Conservation (phyloP, 257 asterid species). For the Gynochthodes officinalis region DNA sequence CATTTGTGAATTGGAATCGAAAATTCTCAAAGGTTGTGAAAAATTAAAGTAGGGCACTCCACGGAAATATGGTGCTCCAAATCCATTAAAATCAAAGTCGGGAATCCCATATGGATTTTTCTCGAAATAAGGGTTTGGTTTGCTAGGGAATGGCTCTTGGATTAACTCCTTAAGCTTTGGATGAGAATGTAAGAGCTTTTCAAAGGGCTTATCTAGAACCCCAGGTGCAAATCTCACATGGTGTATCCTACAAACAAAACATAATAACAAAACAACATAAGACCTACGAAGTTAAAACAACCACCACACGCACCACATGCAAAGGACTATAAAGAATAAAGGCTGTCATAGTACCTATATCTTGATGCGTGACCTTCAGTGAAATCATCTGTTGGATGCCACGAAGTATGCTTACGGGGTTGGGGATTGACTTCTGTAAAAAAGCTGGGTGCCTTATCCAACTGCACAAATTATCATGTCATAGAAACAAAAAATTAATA, state of each 20-base stretch:
- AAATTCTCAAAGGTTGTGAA: too few species aligned
- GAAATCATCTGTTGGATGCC: conserved; percentile 61
- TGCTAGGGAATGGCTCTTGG: conserved; percentile 44
- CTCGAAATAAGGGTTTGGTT: conserved; percentile 39
- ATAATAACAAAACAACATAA: neutral
- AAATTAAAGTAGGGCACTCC: conserved; percentile 3
- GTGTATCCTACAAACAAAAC: conserved; percentile 45
- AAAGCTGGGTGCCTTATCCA: conserved; percentile 52
- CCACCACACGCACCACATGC: too few species aligned
- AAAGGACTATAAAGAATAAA: too few species aligned
- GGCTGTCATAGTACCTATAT: conserved; percentile 50
- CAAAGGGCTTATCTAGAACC: conserved; percentile 46
- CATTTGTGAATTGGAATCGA: conserved; percentile 19
- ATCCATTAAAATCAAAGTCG: conserved; percentile 17
- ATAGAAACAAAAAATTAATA: neutral
- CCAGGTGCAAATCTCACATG: conserved; percentile 44
- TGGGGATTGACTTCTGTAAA: conserved; percentile 56
- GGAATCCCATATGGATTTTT: conserved; percentile 18
- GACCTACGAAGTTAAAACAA: neutral
- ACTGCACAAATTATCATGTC: conserved; percentile 27
- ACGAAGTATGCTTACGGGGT: conserved; percentile 70
- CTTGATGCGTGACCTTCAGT: conserved; percentile 66
- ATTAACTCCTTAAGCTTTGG: conserved; percentile 30
- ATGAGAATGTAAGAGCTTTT: conserved; percentile 47
- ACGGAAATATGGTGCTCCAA: conserved; percentile 10